A percentile compares a stretch with the other conserved stretches of the same genome.
phyloP scores from a whole-genome alignment of 495 filamentous ascomycete species.

The Neurospora sp. region DNA sequence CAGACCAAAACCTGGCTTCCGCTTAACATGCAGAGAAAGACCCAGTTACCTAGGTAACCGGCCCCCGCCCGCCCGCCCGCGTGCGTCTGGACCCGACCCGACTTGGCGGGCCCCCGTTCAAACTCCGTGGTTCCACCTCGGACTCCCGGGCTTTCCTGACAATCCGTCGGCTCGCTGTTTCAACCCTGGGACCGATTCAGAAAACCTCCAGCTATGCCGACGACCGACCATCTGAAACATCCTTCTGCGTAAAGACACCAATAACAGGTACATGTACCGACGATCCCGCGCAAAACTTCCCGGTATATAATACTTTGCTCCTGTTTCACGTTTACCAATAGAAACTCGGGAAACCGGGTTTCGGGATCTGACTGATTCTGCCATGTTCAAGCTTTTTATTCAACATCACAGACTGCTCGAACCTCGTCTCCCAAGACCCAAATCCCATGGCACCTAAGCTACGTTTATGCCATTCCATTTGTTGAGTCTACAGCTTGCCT shows the following conservation, averaged over 20 bases:
- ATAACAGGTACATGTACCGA: neutral
- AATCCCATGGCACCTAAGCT: no score
- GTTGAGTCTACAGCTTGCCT: no score
- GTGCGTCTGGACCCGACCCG: neutral
- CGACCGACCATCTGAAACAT: neutral
- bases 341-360: neutral
- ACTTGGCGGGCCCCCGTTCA: neutral
- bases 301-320: neutral
- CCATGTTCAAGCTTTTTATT: neutral
- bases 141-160: neutral
- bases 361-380: neutral
- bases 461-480: no score
- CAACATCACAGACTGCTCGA: no score
- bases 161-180: neutral
- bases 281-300: neutral
- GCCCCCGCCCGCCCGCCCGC: neutral
- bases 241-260: neutral
- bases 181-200: neutral
- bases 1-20: neutral
- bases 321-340: neutral
- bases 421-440: no score
- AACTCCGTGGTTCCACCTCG: neutral
- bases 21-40: neutral
- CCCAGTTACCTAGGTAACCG: neutral
- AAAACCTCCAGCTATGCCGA: neutral